These are phyloP conservation scores for Kodamaea derodonti DNA, from an alignment of 1,139 yeast species.

Conservation along the genomic window DNA sequence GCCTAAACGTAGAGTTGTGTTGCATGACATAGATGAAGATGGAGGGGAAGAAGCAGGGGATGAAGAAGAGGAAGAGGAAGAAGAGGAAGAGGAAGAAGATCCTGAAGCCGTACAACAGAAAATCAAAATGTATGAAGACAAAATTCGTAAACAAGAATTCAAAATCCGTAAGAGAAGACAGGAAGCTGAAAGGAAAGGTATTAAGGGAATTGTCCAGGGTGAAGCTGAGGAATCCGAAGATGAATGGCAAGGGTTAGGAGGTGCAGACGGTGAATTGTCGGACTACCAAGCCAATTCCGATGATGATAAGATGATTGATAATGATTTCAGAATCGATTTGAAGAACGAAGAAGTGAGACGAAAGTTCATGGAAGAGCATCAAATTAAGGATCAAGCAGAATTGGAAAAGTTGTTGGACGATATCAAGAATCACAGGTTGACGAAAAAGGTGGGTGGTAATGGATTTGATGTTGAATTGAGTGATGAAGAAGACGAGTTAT, in stretches of 20 bases:
- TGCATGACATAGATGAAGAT: slow-evolving; percentile 4
- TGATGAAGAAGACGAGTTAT: slow-evolving; percentile 61
- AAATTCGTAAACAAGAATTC: slow-evolving; percentile 37
- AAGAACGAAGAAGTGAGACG: slow-evolving; percentile 59
- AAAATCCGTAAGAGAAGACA: slow-evolving; percentile 36
- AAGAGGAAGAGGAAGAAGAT: slow-evolving; percentile 19
- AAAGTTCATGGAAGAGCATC: slow-evolving; percentile 64
- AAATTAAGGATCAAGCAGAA: slow-evolving; percentile 63
- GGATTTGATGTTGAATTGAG: slow-evolving; percentile 64
- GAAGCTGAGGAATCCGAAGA: slow-evolving; percentile 97
- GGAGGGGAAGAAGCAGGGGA: slow-evolving; percentile 14
- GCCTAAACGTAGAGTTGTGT: slow-evolving; percentile 1
- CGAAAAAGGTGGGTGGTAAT: slow-evolving; percentile 56
- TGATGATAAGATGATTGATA: slow-evolving; percentile 80
- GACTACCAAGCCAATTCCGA: slow-evolving; percentile 66
- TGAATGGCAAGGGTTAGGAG: slow-evolving; percentile 92
- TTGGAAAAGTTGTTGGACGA: slow-evolving; percentile 77
- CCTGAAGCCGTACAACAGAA: slow-evolving; percentile 27
- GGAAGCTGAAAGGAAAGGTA: slow-evolving; percentile 50
- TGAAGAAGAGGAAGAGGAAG: slow-evolving; percentile 18
- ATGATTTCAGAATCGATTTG: slow-evolving; percentile 55
- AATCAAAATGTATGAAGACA: slow-evolving; percentile 35
- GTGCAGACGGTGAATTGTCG: slow-evolving; percentile 67
- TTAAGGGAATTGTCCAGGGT: slow-evolving; percentile 59
- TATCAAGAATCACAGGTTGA: slow-evolving; percentile 75